These are phyloP conservation scores for Albifimbria verrucaria DNA, from an alignment of 2,329 filamentous ascomycete species.

Conservation along the genomic window DNA sequence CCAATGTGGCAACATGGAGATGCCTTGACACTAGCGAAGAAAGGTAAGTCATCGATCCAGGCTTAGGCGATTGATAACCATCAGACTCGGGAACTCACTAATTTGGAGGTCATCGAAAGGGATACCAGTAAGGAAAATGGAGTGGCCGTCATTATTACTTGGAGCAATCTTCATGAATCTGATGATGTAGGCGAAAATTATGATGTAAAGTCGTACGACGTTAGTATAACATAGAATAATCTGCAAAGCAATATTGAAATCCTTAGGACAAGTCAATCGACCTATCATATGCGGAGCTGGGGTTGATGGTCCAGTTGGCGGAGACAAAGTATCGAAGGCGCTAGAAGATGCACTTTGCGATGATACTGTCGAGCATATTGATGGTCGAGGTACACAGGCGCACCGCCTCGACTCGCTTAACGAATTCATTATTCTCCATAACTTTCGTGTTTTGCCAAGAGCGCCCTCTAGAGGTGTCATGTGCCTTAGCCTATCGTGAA, in stretches of 20 bases:
- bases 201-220: neutral
- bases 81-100: neutral
- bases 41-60: neutral
- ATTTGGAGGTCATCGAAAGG: neutral
- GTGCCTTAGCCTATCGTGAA: too few species aligned
- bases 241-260: neutral
- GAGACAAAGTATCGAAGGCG: neutral
- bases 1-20: neutral
- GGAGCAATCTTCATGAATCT: neutral
- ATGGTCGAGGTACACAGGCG: too few species aligned
- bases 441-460: too few species aligned
- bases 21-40: neutral
- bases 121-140: neutral
- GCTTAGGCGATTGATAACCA: neutral
- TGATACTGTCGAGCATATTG: too few species aligned
- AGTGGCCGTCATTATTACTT: neutral
- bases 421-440: too few species aligned
- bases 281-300: neutral
- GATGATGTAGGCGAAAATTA: neutral
- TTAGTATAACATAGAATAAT: neutral
- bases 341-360: too few species aligned
- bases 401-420: too few species aligned
- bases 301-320: neutral
- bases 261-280: neutral
- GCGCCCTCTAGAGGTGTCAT: too few species aligned